phyloP scores from a whole-genome alignment of 345 rosid genomes.

The Brassica nigra region DNA sequence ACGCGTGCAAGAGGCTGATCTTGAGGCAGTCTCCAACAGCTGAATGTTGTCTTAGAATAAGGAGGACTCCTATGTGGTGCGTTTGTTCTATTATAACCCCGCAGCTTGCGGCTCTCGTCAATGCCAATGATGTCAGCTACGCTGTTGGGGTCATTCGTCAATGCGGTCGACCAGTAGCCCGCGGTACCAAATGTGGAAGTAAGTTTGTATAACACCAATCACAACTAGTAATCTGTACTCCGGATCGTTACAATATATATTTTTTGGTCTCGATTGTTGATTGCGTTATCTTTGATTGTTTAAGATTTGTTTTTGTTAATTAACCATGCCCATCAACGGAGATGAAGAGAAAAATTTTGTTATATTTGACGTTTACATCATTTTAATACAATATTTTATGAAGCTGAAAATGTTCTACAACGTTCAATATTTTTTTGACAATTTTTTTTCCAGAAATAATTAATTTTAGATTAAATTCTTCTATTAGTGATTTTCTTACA shows the following conservation, averaged over 20 bases:
- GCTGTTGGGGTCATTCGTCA: constrained; percentile 15
- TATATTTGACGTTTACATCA: background rate
- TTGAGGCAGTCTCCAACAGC: constrained; percentile 14
- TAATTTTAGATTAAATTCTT: too few relatives aligned
- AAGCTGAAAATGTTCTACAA: background rate
- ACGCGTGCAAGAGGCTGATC: constrained; percentile 25
- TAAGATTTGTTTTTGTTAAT: background rate
- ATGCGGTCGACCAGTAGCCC: constrained; percentile 19
- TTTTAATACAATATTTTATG: background rate
- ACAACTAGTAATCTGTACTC: background rate
- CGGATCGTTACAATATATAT: background rate
- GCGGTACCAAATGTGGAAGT: constrained; percentile 28
- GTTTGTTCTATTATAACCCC: constrained; percentile 21
- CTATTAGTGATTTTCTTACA: too few relatives aligned
- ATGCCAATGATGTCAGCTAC: constrained; percentile 7
- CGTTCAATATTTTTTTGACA: background rate
- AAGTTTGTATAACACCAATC: background rate
- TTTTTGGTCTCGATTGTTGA: background rate
- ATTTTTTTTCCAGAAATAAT: background rate
- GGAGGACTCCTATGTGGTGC: constrained; percentile 22
- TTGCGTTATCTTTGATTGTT: background rate
- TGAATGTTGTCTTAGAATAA: constrained; percentile 22
- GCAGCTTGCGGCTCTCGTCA: constrained; percentile 5
- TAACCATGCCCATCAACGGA: background rate
- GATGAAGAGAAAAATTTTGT: background rate